phyloP scores from a whole-genome alignment of 163 green algal genomes.

The Chlorella variabilis region DNA sequence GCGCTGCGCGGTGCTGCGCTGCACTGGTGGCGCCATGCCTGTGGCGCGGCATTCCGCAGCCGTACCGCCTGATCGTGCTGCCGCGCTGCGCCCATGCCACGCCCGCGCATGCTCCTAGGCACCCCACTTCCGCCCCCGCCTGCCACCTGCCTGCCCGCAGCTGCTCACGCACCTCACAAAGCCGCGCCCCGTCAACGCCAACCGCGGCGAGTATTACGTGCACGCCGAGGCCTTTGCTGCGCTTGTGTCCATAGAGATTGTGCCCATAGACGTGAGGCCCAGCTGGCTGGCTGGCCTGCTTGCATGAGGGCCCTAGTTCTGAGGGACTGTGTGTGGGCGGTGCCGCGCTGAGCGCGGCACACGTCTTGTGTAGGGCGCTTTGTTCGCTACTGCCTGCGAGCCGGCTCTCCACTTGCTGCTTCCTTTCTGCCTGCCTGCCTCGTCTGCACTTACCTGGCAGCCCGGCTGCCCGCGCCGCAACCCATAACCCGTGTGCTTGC shows the following conservation, averaged over 20 bases:
- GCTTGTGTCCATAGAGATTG: conserved; percentile 35
- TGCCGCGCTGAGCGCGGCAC: too few species aligned
- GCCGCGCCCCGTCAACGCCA: conserved; percentile 56
- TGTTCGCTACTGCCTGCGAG: too few species aligned
- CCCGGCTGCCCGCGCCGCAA: background rate
- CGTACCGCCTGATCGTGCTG: too few species aligned
- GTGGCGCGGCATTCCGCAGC: too few species aligned
- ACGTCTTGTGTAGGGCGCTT: too few species aligned
- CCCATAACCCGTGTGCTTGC: background rate
- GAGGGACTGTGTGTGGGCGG: too few species aligned
- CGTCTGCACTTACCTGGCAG: background rate
- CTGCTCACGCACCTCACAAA: conserved; percentile 70
- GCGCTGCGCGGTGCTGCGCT: background rate
- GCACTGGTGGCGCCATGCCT: too few species aligned
- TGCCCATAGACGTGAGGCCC: conserved; percentile 15
- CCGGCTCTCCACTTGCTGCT: background rate
- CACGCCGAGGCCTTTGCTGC: conserved; percentile 58
- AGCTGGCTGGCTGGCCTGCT: background rate
- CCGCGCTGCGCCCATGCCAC: too few species aligned
- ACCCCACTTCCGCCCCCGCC: too few species aligned
- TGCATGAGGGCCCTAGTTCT: too few species aligned
- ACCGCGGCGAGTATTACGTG: conserved; percentile 68
- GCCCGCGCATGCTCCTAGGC: background rate
- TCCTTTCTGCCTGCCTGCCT: background rate
- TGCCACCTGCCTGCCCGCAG: conserved; percentile 33